Conservation (phyloP, 768 basidiomycete species). For the Hypsizygus marmoreus region DNA sequence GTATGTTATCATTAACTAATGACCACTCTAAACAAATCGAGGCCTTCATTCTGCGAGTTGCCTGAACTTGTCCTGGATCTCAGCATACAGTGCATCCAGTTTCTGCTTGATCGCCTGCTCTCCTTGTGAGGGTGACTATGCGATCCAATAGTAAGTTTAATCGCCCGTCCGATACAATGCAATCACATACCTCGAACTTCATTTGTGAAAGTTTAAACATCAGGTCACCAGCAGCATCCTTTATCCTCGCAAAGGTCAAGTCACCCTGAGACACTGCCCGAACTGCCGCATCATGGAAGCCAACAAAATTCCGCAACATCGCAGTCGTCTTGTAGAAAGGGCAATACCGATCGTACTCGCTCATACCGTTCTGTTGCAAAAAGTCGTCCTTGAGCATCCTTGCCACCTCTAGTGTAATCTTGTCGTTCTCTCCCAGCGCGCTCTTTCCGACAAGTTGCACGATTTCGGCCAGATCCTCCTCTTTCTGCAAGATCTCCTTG, state of each 20-base stretch:
- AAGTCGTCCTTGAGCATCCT: conserved; percentile 98
- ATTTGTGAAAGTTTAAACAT: conserved; percentile 99
- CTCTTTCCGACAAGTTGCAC: conserved; percentile 99
- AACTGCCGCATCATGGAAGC: conserved; percentile 89
- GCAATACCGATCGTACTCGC: conserved; percentile 95
- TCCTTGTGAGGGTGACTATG: conserved; percentile 87
- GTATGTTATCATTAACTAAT: conserved; percentile 3
- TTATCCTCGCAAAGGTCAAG: conserved; percentile 83
- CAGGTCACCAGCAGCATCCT: conserved; percentile 82
- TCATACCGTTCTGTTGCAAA: conserved; percentile 98
- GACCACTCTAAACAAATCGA: conserved; percentile 4
- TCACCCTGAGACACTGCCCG: conserved; percentile 83
- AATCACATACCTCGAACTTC: conserved; percentile 87
- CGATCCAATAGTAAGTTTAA: conserved; percentile 9
- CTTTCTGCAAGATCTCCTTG: conserved; percentile 98
- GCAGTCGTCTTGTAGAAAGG: conserved; percentile 99
- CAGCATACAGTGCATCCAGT: conserved; percentile 75
- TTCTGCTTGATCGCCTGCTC: conserved; percentile 82
- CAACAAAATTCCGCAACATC: conserved; percentile 94
- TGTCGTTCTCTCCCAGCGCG: conserved; percentile 95
- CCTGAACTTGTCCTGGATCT: conserved; percentile 93
- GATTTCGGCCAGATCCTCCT: conserved; percentile 97
- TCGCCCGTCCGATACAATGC: neutral
- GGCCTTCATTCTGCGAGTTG: conserved; percentile 70
- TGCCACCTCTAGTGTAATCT: conserved; percentile 97